These are phyloP conservation scores for Trametes coccinea DNA, from an alignment of 768 basidiomycete species.

Conservation along the genomic window DNA sequence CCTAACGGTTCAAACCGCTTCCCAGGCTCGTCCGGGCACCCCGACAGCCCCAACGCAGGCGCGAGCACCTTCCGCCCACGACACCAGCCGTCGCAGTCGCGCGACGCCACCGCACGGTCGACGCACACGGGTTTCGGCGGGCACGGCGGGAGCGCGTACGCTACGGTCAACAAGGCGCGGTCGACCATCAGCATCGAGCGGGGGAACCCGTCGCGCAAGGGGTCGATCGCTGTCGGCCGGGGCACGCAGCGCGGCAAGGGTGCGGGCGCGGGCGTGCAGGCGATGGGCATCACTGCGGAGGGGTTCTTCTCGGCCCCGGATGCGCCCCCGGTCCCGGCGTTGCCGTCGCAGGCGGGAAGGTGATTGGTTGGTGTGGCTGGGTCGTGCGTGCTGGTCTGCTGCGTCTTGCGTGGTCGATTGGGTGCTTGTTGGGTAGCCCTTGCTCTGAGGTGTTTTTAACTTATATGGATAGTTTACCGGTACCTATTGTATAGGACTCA, in stretches of 20 bases:
- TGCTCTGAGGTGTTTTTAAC: neutral
- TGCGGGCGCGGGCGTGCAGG: conserved; percentile 73
- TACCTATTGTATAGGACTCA: too few species aligned
- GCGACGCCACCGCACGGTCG: conserved; percentile 34
- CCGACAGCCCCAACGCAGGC: conserved; percentile 1
- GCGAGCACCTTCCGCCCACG: conserved; percentile 14
- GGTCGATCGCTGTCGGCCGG: conserved; percentile 67
- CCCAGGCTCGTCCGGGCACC: conserved; percentile 1
- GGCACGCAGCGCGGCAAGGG: conserved; percentile 61
- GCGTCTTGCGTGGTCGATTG: neutral
- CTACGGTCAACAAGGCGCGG: conserved; percentile 44
- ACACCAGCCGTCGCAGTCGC: conserved; percentile 23
- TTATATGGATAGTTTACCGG: neutral
- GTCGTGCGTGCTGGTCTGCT: neutral
- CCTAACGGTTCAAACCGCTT: conserved; percentile 32
- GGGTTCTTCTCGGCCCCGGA: conserved; percentile 73
- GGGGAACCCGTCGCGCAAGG: conserved; percentile 38
- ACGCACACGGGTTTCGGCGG: conserved; percentile 36
- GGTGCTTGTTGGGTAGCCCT: neutral
- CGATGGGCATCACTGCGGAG: conserved; percentile 69
- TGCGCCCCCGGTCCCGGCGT: conserved; percentile 32
- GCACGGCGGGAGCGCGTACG: conserved; percentile 30
- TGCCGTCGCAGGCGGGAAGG: conserved; percentile 23
- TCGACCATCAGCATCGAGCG: conserved; percentile 71
- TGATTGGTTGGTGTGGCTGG: neutral